Evolutionary conservation across 495 filamentous ascomycete genomes (phyloP).

Genomic region (Daldinia concentrica): DNA sequence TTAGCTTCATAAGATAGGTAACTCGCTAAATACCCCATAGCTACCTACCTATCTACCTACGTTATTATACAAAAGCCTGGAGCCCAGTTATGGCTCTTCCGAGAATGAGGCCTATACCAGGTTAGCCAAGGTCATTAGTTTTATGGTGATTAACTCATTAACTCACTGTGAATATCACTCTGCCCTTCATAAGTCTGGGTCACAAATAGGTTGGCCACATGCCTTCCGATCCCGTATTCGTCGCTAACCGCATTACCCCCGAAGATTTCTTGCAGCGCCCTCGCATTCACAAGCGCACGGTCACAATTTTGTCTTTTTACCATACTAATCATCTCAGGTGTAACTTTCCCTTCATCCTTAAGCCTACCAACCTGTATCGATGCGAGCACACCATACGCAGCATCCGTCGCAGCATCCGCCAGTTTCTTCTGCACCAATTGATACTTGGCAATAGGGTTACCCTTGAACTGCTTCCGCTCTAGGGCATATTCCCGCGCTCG

Average conservation of each 20-base stretch:
- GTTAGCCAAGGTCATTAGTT: slow-evolving; percentile 31
- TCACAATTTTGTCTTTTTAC: slow-evolving; percentile 99
- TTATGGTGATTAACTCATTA: slow-evolving; percentile 52
- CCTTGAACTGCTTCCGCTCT: slow-evolving; percentile 95
- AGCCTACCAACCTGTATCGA: slow-evolving; percentile 89
- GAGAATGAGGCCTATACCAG: slow-evolving; percentile 63
- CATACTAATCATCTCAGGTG: slow-evolving; percentile 98
- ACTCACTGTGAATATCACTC: slow-evolving; percentile 93
- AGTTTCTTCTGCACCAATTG: slow-evolving; percentile 99
- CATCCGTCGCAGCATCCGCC: slow-evolving; percentile 89
- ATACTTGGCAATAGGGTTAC: slow-evolving; percentile 94
- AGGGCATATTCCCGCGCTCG: slow-evolving; percentile 86
- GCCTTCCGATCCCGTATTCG: slow-evolving; percentile 92
- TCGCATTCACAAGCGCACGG: slow-evolving; percentile 79
- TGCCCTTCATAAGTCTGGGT: slow-evolving; percentile 98
- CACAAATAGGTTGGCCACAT: slow-evolving; percentile 96
- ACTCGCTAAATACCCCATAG: neutral
- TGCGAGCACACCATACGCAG: slow-evolving; percentile 86
- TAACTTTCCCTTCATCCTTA: slow-evolving; percentile 86
- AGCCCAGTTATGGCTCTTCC: slow-evolving; percentile 69
- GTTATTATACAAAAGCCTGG: slow-evolving; percentile 62
- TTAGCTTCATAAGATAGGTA: too few species aligned
- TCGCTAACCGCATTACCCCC: slow-evolving; percentile 97
- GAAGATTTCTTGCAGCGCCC: slow-evolving; percentile 91
- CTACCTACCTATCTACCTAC: too few species aligned